Percentiles rank a stretch among this genome's conserved stretches.
These are phyloP conservation scores for Zarea fungicola DNA, from an alignment of 2,329 filamentous ascomycete species.

Conservation along the genomic window DNA sequence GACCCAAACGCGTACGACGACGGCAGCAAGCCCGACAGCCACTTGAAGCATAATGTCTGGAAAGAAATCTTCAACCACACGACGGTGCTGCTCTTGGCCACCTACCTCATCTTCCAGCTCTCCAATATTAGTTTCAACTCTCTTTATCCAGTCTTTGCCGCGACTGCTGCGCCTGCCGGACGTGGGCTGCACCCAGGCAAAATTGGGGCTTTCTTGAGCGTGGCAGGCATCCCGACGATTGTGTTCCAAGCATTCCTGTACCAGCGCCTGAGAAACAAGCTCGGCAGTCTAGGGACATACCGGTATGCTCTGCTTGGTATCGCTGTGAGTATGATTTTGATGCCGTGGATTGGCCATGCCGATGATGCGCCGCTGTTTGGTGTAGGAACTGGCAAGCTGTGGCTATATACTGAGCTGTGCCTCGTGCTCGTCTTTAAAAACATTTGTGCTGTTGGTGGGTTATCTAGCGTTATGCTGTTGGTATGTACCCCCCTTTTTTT, in stretches of 20 bases:
- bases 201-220: conserved; percentile 79
- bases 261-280: conserved; percentile 66
- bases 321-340: conserved; percentile 74
- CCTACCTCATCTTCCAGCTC: conserved; percentile 90
- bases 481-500: conserved; percentile 43
- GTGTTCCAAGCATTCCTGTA: conserved; percentile 86
- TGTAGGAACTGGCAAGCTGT: conserved; percentile 56
- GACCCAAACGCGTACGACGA: conserved; percentile 17
- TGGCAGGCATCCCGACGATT: conserved; percentile 81
- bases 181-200: conserved; percentile 69
- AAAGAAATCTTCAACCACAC: conserved; percentile 69
- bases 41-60: conserved; percentile 37
- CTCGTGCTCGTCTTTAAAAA: conserved; percentile 81
- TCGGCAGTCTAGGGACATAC: conserved; percentile 85
- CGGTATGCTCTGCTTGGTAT: conserved; percentile 73
- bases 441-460: conserved; percentile 78
- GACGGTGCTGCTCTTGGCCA: conserved; percentile 73
- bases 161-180: conserved; percentile 68
- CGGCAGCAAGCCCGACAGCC: conserved; percentile 20
- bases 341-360: conserved; percentile 84
- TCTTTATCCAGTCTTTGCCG: conserved; percentile 87
- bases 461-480: conserved; percentile 83
- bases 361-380: conserved; percentile 52
- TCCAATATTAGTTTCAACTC: conserved; percentile 95
- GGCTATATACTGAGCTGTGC: conserved; percentile 79